Conservation (phyloP, 768 basidiomycete genomes). For the Tricholoma bakamatsutake region DNA sequence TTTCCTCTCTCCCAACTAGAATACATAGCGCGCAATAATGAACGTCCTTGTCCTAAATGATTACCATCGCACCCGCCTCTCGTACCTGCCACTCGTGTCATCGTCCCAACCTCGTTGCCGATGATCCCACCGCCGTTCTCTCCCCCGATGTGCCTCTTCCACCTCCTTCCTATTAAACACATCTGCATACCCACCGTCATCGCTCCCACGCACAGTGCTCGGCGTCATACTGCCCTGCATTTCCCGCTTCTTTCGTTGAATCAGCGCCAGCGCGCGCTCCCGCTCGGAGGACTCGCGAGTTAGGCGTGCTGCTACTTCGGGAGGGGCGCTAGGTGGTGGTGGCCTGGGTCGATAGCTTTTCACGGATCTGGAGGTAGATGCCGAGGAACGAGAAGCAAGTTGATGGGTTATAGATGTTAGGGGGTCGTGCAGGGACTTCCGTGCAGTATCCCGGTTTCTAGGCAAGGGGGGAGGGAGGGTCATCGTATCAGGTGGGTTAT, state of each 20-base stretch:
- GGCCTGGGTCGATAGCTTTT: constrained; percentile 13
- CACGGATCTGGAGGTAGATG: constrained; percentile 13
- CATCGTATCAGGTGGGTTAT: neutral
- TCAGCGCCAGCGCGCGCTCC: constrained; percentile 67
- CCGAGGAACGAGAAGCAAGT: constrained; percentile 37
- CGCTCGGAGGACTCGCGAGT: constrained; percentile 73
- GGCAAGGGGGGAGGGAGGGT: constrained; percentile 4
- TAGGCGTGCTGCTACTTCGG: constrained; percentile 52
- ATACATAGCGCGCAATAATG: neutral
- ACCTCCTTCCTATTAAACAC: constrained; percentile 67
- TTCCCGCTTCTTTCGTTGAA: constrained; percentile 61
- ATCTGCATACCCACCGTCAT: constrained; percentile 53
- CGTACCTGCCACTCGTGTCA: constrained; percentile 3
- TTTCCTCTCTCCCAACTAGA: no score
- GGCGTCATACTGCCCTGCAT: constrained; percentile 63
- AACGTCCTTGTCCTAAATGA: neutral
- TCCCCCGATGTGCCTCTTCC: constrained; percentile 59
- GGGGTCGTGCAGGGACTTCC: constrained; percentile 64
- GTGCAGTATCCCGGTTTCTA: constrained; percentile 60
- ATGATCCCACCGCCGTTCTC: constrained; percentile 30
- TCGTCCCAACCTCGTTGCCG: constrained; percentile 10
- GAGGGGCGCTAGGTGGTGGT: constrained; percentile 22
- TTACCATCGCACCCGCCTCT: neutral
- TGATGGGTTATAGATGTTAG: constrained; percentile 68
- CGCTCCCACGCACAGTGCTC: constrained; percentile 53